Conservation (phyloP, 495 filamentous ascomycete genomes). For the Lineolata rhizophorae region DNA sequence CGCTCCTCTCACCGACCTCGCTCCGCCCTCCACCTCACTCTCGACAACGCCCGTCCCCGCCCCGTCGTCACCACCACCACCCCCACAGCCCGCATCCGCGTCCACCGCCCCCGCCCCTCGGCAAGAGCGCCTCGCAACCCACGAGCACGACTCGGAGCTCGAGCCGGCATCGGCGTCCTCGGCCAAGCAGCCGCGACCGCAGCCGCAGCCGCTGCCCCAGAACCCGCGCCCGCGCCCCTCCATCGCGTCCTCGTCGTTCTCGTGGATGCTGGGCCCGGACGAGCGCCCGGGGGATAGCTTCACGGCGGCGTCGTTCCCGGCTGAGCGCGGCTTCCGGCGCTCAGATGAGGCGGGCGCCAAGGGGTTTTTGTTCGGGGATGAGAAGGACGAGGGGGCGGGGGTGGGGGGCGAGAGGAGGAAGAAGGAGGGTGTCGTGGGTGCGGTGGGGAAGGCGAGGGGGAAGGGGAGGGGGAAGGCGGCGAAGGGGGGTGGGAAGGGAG, state of each 20-base stretch:
- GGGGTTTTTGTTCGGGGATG: constrained; percentile 14
- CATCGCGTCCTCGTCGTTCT: constrained; percentile 69
- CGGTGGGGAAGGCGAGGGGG: background rate
- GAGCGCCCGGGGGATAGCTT: constrained; percentile 4
- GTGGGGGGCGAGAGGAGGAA: constrained; percentile 2
- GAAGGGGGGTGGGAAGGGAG: constrained; percentile 2
- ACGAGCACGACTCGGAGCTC: no score
- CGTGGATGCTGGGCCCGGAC: constrained; percentile 80
- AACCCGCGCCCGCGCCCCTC: constrained; percentile 33
- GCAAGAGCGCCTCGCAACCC: no score
- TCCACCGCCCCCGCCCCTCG: constrained; percentile 1
- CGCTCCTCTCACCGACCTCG: background rate
- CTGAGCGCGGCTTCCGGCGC: constrained; percentile 5
- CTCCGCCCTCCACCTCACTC: constrained; percentile 1
- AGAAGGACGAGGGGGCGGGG: constrained; percentile 5
- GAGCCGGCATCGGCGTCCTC: constrained; percentile 2
- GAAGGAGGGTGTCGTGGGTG: no score
- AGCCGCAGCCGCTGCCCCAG: no score
- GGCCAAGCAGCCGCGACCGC: no score
- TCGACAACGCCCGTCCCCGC: no score
- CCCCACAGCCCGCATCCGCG: no score
- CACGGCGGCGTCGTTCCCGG: constrained; percentile 5
- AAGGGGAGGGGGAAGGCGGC: background rate
- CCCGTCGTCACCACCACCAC: no score
- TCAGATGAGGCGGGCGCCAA: constrained; percentile 8